phyloP scores from a whole-genome alignment of 495 filamentous ascomycete species.

The Penicillium atrosanguineum region DNA sequence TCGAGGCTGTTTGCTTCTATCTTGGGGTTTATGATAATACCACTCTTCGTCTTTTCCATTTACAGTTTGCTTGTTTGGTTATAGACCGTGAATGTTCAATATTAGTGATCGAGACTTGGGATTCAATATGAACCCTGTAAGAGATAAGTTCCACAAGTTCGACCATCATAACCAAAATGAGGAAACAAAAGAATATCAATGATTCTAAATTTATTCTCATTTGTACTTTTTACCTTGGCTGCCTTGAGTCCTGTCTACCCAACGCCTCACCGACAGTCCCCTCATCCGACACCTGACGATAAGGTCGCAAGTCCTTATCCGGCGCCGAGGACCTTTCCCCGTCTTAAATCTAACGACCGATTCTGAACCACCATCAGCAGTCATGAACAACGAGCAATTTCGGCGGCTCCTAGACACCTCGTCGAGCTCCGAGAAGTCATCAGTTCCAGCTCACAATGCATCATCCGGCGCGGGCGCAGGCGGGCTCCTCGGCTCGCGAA shows the following conservation, averaged over 20 bases:
- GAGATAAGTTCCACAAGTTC: neutral
- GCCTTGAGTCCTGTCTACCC: neutral
- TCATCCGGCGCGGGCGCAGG: slow-evolving; percentile 21
- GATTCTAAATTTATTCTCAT: neutral
- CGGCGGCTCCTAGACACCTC: slow-evolving; percentile 70
- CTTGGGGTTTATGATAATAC: neutral
- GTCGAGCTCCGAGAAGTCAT: slow-evolving; percentile 13
- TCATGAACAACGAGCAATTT: slow-evolving; percentile 97
- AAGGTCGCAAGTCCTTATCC: slow-evolving; percentile 8
- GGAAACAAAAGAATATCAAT: neutral
- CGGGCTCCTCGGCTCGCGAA: slow-evolving; percentile 50
- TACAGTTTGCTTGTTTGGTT: neutral
- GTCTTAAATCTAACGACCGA: slow-evolving; percentile 16
- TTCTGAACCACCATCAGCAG: slow-evolving; percentile 1
- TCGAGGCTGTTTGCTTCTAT: neutral
- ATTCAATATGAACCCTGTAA: neutral
- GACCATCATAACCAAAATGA: neutral
- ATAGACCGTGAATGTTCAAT: neutral
- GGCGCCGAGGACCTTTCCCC: slow-evolving; percentile 8
- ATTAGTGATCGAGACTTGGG: neutral
- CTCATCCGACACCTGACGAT: too few species aligned
- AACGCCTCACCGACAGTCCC: neutral
- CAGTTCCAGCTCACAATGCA: slow-evolving; percentile 17
- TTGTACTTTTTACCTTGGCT: neutral
- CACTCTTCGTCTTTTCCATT: neutral